Evolutionary conservation across 768 basidiomycete species (phyloP), one percentile per base, ranked within the genome.

Genomic region (Imleria badia): DNA sequence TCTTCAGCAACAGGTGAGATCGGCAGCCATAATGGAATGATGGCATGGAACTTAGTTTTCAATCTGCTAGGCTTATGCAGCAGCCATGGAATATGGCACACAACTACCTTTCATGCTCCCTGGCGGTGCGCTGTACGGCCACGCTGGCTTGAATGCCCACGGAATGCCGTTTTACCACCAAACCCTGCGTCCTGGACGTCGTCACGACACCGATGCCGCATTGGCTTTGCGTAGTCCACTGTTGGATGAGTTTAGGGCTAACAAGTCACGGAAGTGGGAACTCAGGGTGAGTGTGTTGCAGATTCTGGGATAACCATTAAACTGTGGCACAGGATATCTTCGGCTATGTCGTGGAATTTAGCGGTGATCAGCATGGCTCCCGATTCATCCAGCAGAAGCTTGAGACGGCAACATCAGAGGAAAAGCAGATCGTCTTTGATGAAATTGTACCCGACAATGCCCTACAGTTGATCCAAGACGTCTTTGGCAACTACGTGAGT

Each of bases 281-380:
- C 75, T 97, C 20, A 74, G 78, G 70, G 94, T 92, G 66, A 57
- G 79, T 51, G 49, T 54, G 34, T 46, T 31, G 44, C 38, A 52
- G 40, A 36, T 12, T 36, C 23, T 49, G 22, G 19, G 49, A 45
- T 34, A 26, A 36, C 29, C 31, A 44, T 12, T 59, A 22, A 66
- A 51, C 45, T 6, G 22, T 46, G 45, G 19, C 12, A 33, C 61
- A 98, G 96, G 93, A 96, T 63, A 86, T 99, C 58, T 78, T 80
- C 42, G 91, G 91, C 9, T 82, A 89, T 68, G 71, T 96, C 51
- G 86, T 91, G 38, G 96, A 98, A 70, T 99, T 99, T 69, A 87
- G 91, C 54, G 83, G 84, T 14, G 96, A 98, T 71, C 95, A 97
- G 67, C 90, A 95, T 59, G 96, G 94, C n/a, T 97, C 94, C n/a